phyloP scores from a whole-genome alignment of 805 yeast species.

The Lipomyces yamadae region DNA sequence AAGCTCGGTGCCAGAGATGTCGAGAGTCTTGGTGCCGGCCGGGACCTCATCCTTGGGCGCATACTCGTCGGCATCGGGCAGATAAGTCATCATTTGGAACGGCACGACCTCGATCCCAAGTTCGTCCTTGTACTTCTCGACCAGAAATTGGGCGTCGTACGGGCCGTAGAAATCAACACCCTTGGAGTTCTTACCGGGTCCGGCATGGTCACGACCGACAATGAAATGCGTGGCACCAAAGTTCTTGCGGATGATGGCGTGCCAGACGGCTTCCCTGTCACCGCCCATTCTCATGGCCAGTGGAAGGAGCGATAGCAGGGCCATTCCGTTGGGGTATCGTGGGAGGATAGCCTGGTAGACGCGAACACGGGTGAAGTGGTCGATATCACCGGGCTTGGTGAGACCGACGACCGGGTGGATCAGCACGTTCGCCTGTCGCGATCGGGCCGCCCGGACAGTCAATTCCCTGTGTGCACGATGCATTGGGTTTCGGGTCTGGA shows the following conservation, averaged over 20 bases:
- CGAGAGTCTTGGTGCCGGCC: conserved; percentile 76
- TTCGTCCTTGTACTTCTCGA: conserved; percentile 74
- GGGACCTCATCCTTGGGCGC: conserved; percentile 94
- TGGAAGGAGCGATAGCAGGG: conserved; percentile 83
- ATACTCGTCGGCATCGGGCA: conserved; percentile 93
- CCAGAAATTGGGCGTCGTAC: conserved; percentile 92
- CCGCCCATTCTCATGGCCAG: conserved; percentile 99
- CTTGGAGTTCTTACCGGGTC: conserved; percentile 86
- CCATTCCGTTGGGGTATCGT: conserved; percentile 93
- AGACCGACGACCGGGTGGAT: conserved; percentile 97
- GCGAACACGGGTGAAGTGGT: conserved; percentile 95
- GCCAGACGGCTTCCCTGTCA: conserved; percentile 98
- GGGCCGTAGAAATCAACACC: conserved; percentile 97
- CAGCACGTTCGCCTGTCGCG: conserved; percentile 80
- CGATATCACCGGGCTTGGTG: conserved; percentile 97
- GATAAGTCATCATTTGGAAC: conserved; percentile 93
- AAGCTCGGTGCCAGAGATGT: conserved; percentile 93
- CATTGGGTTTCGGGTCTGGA: conserved; percentile 99
- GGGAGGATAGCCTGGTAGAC: conserved; percentile 91
- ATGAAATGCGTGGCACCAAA: conserved; percentile 97
- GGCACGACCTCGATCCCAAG: conserved; percentile 90
- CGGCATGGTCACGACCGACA: conserved; percentile 98
- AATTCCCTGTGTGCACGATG: conserved; percentile 97
- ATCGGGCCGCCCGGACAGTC: conserved; percentile 96
- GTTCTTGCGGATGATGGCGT: conserved; percentile 93